These are phyloP conservation scores for Rhododendron griersonianum DNA, from an alignment of 148 eudicot genomes.

Conservation along the genomic window DNA sequence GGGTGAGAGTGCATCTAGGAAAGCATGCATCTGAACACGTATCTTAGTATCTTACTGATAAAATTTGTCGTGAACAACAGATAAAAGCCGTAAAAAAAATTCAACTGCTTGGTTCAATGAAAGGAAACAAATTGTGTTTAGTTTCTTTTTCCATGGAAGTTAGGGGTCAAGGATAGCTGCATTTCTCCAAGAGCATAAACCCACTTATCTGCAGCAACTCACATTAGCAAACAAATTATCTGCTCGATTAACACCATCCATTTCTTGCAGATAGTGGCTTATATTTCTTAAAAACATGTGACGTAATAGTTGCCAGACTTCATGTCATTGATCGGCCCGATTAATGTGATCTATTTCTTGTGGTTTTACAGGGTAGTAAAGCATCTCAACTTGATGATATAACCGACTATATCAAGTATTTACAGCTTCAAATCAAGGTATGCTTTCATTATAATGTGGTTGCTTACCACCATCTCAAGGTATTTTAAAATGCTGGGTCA, in stretches of 20 bases:
- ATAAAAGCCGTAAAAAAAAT: not conserved
- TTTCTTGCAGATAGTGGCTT: not conserved
- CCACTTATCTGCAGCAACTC: not conserved
- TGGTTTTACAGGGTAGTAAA: constrained; percentile 31
- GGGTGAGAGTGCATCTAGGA: not conserved
- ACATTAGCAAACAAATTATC: not conserved
- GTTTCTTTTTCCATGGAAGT: not conserved
- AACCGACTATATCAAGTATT: constrained; percentile 35
- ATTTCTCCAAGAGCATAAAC: not conserved
- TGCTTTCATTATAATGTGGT: not conserved
- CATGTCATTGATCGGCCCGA: not conserved
- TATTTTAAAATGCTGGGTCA: not conserved
- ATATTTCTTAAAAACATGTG: not conserved
- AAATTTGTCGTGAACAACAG: not conserved
- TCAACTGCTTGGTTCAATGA: not conserved
- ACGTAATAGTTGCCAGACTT: not conserved
- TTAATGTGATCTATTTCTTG: not conserved
- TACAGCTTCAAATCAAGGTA: constrained; percentile 44
- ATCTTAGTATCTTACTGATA: not conserved
- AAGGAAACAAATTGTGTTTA: not conserved
- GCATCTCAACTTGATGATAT: constrained; percentile 24
- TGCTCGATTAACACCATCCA: not conserved
- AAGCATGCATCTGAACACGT: not conserved
- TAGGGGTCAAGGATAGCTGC: not conserved
- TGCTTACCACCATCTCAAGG: not conserved